These are phyloP conservation scores for Podaxis rugospora DNA, from an alignment of 768 basidiomycete genomes.

Conservation along the genomic window DNA sequence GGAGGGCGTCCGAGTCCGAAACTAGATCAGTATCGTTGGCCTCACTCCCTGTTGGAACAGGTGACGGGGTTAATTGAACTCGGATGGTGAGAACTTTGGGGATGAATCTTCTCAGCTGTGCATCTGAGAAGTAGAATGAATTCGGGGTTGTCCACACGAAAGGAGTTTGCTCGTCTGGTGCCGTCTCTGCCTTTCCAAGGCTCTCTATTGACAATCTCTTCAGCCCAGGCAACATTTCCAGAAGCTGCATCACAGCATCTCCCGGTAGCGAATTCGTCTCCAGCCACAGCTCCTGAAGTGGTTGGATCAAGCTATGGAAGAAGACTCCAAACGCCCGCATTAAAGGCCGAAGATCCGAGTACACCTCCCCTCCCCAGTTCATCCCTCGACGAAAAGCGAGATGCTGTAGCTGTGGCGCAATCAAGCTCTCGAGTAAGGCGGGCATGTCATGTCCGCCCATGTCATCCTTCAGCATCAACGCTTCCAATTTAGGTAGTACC, in stretches of 20 bases:
- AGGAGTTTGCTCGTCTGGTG: not conserved
- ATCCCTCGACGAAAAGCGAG: not conserved
- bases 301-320: not conserved
- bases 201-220: not conserved
- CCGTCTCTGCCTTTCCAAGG: not conserved
- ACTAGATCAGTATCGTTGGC: not conserved
- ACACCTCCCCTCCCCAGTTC: not conserved
- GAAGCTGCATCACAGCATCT: not conserved
- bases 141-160: not conserved
- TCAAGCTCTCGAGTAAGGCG: not conserved
- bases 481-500: not conserved
- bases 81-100: not conserved
- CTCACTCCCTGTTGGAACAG: not conserved
- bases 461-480: not conserved
- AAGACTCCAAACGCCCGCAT: not conserved
- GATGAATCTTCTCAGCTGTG: not conserved
- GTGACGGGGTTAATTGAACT: not conserved
- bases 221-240: slow-evolving; percentile 4
- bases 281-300: not conserved
- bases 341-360: not conserved
- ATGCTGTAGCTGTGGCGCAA: not conserved
- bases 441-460: not conserved
- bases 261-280: not conserved
- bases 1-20: not conserved
- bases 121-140: not conserved